Conservation (phyloP, 2,329 filamentous ascomycete species). For the Aspergillus pseudoglaucus region DNA sequence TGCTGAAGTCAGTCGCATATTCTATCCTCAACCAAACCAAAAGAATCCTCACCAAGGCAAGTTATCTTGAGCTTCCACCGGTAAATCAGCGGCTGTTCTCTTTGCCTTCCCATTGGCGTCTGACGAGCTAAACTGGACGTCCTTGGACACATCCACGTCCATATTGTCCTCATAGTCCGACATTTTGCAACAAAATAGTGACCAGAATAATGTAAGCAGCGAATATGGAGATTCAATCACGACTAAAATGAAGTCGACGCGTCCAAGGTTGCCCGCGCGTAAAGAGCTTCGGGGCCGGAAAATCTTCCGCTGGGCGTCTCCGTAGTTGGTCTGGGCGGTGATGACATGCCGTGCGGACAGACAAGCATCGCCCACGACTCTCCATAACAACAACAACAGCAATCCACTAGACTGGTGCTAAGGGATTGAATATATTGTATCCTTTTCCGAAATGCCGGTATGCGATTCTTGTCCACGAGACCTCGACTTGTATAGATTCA, state of each 20-base stretch:
- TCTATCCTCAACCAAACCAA: background rate
- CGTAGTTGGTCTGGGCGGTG: conserved; percentile 7
- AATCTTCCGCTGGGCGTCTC: conserved; percentile 18
- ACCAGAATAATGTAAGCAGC: background rate
- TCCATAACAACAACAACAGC: background rate
- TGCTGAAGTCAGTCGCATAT: conserved; percentile 29
- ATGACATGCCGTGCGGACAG: conserved; percentile 19
- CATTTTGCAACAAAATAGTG: conserved; percentile 30
- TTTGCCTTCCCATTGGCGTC: conserved; percentile 74
- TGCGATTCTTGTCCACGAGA: conserved; percentile 9
- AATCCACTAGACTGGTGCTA: conserved; percentile 17
- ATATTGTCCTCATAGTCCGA: conserved; percentile 59
- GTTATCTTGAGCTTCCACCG: conserved; percentile 87
- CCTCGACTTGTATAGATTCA: background rate
- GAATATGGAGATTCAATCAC: background rate
- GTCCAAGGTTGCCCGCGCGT: conserved; percentile 28
- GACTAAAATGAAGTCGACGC: conserved; percentile 19
- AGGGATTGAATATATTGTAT: conserved; percentile 7
- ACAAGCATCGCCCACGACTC: conserved; percentile 11
- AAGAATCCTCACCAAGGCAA: conserved; percentile 66
- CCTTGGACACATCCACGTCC: conserved; percentile 57
- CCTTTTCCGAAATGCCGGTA: conserved; percentile 42
- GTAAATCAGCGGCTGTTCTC: conserved; percentile 83
- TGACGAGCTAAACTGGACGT: conserved; percentile 62
- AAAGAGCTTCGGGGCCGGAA: conserved; percentile 37